Evolutionary conservation across 768 basidiomycete species (phyloP), one percentile per base, ranked within the genome.

Genomic region (Mycena amicta): DNA sequence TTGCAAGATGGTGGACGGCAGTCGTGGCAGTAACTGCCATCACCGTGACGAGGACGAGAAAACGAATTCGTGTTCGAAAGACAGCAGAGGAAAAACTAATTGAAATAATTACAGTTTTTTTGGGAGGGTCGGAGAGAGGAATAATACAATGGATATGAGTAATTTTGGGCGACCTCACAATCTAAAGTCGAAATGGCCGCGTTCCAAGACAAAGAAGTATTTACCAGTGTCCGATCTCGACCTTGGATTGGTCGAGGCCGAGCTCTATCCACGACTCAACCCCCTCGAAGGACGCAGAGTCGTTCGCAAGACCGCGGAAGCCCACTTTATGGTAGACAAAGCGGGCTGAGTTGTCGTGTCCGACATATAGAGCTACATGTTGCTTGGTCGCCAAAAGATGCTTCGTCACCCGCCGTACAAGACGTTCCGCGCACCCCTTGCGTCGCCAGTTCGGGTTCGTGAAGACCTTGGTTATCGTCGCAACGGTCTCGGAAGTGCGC

Each of bases 401-500:
- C 60, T 76, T 71, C 63, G 82, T 83, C 23, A 90, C 87, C 16
- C 75, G 72, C 4, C 83, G 77, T 1, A 87, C 80, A 18, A 92
- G 80, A 6, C 81, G 77, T 66, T 83, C 83, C 0, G 90, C 90
- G 62, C 80, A 87, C 3, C 85, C 81, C 1, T 67, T 72, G 0
- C 79, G 68, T 43, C 86, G 76, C 78, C 82, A 87, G 2, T 63
- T 33, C 0, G 81, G 74, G 47, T 78, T 73, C 0, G 90, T 92
- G 66, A 76, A 87, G 0, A 92, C 89, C 68, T 92, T 92, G 37
- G 87, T 87, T 45, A 92, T 83, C 0, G 86, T 82, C 3, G 84
- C 83, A 25, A 87, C 79, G 4, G 65, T 76, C 1, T 77, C 74
- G 25, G 78, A 84, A 57, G 84, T 83, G 12, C 91, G 76, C 6